Conservation (phyloP, 208 protist genomes). For the Trypanosoma mega region DNA sequence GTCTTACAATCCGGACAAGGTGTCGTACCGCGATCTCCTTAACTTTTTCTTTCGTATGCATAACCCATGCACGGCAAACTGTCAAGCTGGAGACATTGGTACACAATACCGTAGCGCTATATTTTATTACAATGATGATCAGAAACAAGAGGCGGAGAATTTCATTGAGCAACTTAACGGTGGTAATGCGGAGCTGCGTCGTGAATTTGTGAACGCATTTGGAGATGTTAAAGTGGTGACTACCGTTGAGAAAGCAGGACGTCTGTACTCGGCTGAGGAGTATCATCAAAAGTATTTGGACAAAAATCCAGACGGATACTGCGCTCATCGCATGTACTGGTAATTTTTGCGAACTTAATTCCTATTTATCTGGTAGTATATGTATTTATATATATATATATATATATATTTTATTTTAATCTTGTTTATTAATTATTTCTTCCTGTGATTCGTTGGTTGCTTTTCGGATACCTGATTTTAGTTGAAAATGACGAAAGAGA, state of each 20-base stretch:
- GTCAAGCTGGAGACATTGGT: constrained; percentile 90
- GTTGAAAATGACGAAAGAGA: too few species aligned
- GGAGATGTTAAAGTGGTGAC: constrained; percentile 62
- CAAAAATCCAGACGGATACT: constrained; percentile 77
- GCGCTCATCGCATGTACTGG: constrained; percentile 77
- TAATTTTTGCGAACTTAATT: constrained; percentile 16
- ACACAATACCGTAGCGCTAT: constrained; percentile 95
- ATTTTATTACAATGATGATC: constrained; percentile 89
- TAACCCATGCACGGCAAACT: constrained; percentile 93
- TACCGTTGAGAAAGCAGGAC: constrained; percentile 49
- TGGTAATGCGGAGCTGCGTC: constrained; percentile 49
- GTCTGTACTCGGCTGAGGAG: constrained; percentile 87
- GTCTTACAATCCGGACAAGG: constrained; percentile 76
- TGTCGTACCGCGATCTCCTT: constrained; percentile 86
- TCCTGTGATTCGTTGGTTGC: too few species aligned
- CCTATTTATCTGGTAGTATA: background rate
- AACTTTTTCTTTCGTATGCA: constrained; percentile 94
- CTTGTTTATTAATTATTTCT: background rate
- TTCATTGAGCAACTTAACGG: constrained; percentile 81
- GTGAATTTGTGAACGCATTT: constrained; percentile 70
- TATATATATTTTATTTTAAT: background rate
- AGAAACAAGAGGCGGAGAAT: constrained; percentile 72
- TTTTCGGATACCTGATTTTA: too few species aligned
- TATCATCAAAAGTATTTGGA: constrained; percentile 90
- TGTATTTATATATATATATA: background rate